phyloP scores from a whole-genome alignment of 371 early-diverging fungal genomes.

The Chytridium lagenaria region DNA sequence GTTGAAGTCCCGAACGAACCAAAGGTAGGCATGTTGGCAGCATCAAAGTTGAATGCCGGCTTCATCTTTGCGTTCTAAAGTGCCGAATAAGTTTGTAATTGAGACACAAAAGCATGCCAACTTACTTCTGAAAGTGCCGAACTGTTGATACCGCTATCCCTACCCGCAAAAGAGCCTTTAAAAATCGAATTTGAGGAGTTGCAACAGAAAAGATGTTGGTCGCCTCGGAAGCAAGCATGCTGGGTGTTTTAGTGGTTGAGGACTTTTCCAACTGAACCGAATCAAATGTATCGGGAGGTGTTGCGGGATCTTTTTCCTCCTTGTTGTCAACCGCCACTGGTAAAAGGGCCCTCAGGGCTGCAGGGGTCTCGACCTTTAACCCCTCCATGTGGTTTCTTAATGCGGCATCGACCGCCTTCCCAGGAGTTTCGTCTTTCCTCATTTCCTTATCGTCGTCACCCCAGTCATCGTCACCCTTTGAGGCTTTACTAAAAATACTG shows the following conservation, averaged over 20 bases:
- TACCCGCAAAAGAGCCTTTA: constrained; percentile 27
- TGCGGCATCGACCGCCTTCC: not conserved
- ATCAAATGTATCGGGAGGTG: not conserved
- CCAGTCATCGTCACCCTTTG: constrained; percentile 16
- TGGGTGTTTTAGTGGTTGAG: not conserved
- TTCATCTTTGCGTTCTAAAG: constrained; percentile 20
- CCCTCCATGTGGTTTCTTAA: too few species aligned
- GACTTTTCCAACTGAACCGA: not conserved
- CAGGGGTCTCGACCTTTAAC: too few species aligned
- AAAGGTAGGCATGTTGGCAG: constrained; percentile 20
- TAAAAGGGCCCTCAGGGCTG: too few species aligned
- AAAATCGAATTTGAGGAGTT: constrained; percentile 10
- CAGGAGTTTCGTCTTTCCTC: not conserved
- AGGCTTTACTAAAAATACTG: not conserved
- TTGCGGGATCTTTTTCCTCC: not conserved
- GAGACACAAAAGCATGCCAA: not conserved
- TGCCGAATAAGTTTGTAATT: not conserved
- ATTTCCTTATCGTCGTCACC: not conserved
- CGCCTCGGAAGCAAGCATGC: not conserved
- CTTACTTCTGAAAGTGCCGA: not conserved
- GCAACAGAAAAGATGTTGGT: constrained; percentile 9
- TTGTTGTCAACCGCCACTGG: too few species aligned
- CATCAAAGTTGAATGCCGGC: constrained; percentile 4
- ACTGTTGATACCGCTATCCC: constrained; percentile 17
- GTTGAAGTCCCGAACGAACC: constrained; percentile 21